Percentiles rank a stretch among this genome's conserved stretches.
Conservation (phyloP, 148 eudicot genomes). For the Cornus suecica region DNA sequence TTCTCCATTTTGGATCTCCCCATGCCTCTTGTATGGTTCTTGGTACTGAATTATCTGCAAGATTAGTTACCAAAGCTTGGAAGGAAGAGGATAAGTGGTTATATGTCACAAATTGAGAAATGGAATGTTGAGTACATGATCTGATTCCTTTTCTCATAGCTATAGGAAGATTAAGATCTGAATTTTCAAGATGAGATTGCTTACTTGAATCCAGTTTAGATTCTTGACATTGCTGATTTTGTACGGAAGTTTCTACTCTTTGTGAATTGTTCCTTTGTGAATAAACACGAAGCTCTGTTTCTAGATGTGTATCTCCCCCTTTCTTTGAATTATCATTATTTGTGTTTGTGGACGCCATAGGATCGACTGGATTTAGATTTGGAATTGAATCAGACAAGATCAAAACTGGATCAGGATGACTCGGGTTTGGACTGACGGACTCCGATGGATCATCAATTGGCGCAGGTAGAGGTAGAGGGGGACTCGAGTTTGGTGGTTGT, state of each 20-base stretch:
- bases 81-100: not conserved
- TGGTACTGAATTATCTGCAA: not conserved
- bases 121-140: constrained; percentile 4
- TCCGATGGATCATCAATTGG: not conserved
- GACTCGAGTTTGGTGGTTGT: not conserved
- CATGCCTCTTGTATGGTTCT: not conserved
- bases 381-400: too few relatives aligned
- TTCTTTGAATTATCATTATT: too few relatives aligned
- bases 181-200: not conserved
- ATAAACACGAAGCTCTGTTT: too few relatives aligned
- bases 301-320: too few relatives aligned
- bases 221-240: not conserved
- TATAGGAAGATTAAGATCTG: not conserved
- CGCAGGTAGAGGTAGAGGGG: too few relatives aligned
- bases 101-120: not conserved
- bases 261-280: too few relatives aligned
- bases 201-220: too few relatives aligned
- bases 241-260: too few relatives aligned
- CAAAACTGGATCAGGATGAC: too few relatives aligned
- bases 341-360: too few relatives aligned
- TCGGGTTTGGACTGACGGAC: too few relatives aligned
- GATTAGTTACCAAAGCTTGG: not conserved
- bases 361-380: too few relatives aligned
- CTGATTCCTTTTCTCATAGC: not conserved
- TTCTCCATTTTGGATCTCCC: not conserved